Base-by-base conservation (phyloP, 2,329 filamentous ascomycete genomes). In the Alternaria brassicae region DNA sequence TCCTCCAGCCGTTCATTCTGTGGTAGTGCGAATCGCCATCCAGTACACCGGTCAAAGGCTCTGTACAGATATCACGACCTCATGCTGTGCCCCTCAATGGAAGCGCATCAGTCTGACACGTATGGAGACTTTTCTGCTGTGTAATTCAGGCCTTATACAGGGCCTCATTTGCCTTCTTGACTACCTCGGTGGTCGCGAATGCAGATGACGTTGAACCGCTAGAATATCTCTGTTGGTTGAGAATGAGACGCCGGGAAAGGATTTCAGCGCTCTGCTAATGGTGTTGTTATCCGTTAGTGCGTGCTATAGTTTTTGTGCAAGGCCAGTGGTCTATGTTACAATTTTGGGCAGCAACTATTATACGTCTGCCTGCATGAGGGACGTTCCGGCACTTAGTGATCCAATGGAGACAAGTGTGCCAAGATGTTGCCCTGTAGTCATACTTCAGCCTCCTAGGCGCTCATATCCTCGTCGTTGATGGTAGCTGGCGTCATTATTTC, bases 91-190 rank as follows among this genome's bases (percentile, higher is more conserved):
- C 36, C 19, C 36, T 3, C 6, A 37, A 37, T 8, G 7, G 36
- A 37, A 19, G 36, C 17, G 34, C 27, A 30, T 32, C 27, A 41
- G 47, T 49, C 53, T 37, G 34, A 48, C 44, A 49, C 42, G 53
- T 56, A 30, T 28, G 28, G 12, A 17, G 37, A 44, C 44, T 13
- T 30, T 48, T 40, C 3, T 21, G 34, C 32, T 19, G 23, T 21
- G 15, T 6, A 39, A 48, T 28, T 19, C 40, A 23, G 51, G 51
- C 51, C 21, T 36, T 45, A 13, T 45, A 23, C 8, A 17, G 32
- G 40, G 51, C 40, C 27, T 25, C 19, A 15, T 28, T 39, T 53
- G 51, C 51, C 51, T 45, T 53, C 6, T 53, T 36, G 6, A 21
- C 15, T 5, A 19, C 32, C n/a, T 34, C 19, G n/a, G 30, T 19